phyloP scores from a whole-genome alignment of 495 filamentous ascomycete species.

The Neurospora sublineolata region DNA sequence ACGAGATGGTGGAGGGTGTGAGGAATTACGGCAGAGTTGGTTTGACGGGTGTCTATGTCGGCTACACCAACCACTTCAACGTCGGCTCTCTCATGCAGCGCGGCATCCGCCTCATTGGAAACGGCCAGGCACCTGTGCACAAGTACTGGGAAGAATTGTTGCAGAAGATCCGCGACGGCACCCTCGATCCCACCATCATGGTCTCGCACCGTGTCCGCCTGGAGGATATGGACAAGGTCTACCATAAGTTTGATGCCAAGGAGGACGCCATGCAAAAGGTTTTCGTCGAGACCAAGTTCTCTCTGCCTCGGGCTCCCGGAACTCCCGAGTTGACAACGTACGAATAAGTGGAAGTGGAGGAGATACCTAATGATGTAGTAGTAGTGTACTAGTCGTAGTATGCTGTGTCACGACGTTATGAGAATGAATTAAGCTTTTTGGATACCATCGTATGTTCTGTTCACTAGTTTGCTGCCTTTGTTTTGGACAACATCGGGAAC shows the following conservation, averaged over 20 bases:
- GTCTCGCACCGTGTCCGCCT: conserved; percentile 64
- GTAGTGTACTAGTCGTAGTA: background rate
- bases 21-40: conserved; percentile 64
- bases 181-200: conserved; percentile 71
- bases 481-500: background rate
- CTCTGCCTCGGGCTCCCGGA: conserved; percentile 41
- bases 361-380: background rate
- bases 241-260: conserved; percentile 57
- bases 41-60: conserved; percentile 73
- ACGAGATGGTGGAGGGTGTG: conserved; percentile 75
- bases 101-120: conserved; percentile 69
- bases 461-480: background rate
- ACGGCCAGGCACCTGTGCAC: conserved; percentile 77
- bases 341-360: background rate
- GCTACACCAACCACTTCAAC: conserved; percentile 73
- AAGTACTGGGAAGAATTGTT: conserved; percentile 72
- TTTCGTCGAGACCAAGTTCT: conserved; percentile 58
- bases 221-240: conserved; percentile 63
- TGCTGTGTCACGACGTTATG: background rate
- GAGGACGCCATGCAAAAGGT: conserved; percentile 62
- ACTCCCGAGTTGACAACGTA: conserved; percentile 42
- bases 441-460: background rate
- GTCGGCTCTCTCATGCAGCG: conserved; percentile 81
- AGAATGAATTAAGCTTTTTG: background rate
- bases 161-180: conserved; percentile 52